Evolutionary conservation across 192 early-diverging fungal species (phyloP).

Genomic region (Backusella tarrabulga): DNA sequence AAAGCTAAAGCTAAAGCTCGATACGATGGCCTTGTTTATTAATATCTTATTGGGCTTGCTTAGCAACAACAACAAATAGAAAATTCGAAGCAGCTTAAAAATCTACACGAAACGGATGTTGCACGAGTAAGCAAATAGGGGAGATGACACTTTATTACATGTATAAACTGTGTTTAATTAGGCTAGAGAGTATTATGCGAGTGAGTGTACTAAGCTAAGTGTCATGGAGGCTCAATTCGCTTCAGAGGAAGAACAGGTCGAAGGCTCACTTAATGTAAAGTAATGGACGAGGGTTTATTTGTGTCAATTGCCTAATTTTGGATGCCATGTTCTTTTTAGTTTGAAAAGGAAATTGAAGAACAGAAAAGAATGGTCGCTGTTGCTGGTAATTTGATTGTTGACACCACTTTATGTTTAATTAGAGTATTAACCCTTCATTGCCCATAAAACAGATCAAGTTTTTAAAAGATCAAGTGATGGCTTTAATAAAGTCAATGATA

Average conservation of each 20-base stretch:
- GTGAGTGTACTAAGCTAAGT: conserved; percentile 6
- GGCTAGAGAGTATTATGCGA: conserved; percentile 20
- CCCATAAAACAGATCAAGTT: conserved; percentile 34
- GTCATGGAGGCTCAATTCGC: conserved; percentile 3
- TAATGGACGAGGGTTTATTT: background rate
- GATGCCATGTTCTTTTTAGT: conserved; percentile 14
- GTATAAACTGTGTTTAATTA: background rate
- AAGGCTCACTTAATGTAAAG: background rate
- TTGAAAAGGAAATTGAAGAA: conserved; percentile 26
- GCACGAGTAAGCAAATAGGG: conserved; percentile 12
- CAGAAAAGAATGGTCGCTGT: conserved; percentile 13
- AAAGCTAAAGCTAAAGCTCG: background rate
- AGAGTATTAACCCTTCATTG: background rate
- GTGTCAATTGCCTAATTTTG: background rate
- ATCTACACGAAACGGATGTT: conserved; percentile 17
- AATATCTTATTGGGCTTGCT: background rate
- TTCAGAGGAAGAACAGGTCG: background rate
- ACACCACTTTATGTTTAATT: background rate
- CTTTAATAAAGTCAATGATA: conserved; percentile 36
- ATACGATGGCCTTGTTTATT: background rate
- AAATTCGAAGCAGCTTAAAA: conserved; percentile 14
- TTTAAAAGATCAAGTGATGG: conserved; percentile 43
- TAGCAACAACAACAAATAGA: conserved; percentile 22
- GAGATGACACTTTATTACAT: background rate
- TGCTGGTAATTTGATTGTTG: background rate